Base-by-base conservation (phyloP, 768 basidiomycete species). In the Glaciozyma antarctica region DNA sequence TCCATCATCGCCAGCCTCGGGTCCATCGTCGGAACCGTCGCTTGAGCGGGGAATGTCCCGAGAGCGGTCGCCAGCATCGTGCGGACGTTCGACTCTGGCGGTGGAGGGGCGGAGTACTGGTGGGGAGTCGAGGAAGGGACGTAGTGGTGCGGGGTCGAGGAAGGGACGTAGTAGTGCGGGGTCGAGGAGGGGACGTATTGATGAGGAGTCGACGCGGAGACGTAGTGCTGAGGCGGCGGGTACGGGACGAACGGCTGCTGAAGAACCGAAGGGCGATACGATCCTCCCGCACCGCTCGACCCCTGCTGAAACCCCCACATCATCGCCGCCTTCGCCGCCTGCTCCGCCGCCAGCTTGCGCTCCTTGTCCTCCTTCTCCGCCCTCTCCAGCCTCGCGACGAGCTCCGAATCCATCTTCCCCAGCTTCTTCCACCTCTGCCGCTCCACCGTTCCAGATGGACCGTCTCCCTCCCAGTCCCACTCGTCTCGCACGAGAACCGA, bases 401-500 rank as follows among this genome's bases (percentile, higher is more conserved):
- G 26, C 45, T 30, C 13, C 34, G 4, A 5, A 43, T 66, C 62
- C 51, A 15, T 24, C 60, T 70, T 64, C 26, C 68, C 68, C 22
- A 17, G 49, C 13, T 5, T 26, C 22, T 47, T 48, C 68, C 68
- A 65, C 21, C 10, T 21, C 13, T 45, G 16, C 17, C 58, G 5
- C 16, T 38, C 38, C 12, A 22, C 12, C n/a, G 13, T n/a, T 15
- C 28, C 22, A 3, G 1, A 1, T 7, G 69, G 69, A n/a, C 69
- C 69, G 17, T 13, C 7, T 2, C 65, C 65, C 34, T 64, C 69
- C 9, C 26, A 53, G 41, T 70, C 69, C 1, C 13, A 15, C 4
- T 59, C 60, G 60, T 63, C 62, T 9, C 62, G 62, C 13, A 16
- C 21, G 41, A 66, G 63, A 26, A 70, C 57, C n/a, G 60, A 63